Base-by-base conservation (phyloP, 805 yeast species). In the Starmerella potacharoeniae region DNA sequence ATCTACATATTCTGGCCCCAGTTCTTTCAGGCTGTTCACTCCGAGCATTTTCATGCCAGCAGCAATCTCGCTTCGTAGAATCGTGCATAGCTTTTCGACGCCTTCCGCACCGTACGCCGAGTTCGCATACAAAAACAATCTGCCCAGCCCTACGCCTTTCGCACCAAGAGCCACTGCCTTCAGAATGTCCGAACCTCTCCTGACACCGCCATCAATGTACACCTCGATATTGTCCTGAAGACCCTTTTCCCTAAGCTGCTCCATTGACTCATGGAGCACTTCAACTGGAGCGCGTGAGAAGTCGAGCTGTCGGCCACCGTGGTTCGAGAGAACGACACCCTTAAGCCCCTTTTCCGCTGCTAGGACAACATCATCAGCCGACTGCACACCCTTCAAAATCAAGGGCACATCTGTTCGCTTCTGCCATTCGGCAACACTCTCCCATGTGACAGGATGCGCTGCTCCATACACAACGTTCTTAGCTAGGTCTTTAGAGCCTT, bases 231-330 rank as follows among this genome's bases (percentile, higher is more conserved):
- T 76, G 44, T 76, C 71, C 45, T 67, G 60, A 54, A 66, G 59
- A 9, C 68, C 67, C 33, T 60, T 60, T 39, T 56, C 55, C 29
- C 63, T 53, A 37, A 69, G 64, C 17, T 61, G 64, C 17, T 82
- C 82, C 74, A 77, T 77, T 4, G 82, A 77, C 58, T 86, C 95
- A 3, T 83, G 84, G 51, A 87, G 71, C 5, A 85, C 79, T 60
- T 73, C 75, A 34, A 88, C 74, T 1, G 93, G 84, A 0, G 95
- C 80, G 16, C 85, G 77, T 0, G 95, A 75, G 64, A 79, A 85
- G 68, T 88, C 96, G 55, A 88, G 72, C 69, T 87, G 95, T 59
- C 96, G 75, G 45, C 96, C 95, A 57, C 96, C 96, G 69, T 87
- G 96, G 67, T 87, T 88, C 2, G 95, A 86, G 47, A 87, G 65